phyloP scores from a whole-genome alignment of 139 green algal species.

The Chara braunii region DNA sequence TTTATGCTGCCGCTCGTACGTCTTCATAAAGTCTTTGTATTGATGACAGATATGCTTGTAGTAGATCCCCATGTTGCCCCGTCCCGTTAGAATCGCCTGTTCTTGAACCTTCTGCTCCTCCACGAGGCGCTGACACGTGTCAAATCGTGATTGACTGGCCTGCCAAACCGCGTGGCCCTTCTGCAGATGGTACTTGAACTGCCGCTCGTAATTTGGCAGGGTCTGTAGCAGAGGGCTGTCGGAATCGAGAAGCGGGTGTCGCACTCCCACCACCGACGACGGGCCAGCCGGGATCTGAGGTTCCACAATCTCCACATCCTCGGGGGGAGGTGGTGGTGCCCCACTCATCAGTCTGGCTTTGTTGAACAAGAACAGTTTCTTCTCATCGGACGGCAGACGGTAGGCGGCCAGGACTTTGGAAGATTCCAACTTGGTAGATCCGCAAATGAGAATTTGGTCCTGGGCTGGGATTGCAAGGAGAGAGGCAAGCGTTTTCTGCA shows the following conservation, averaged over 20 bases:
- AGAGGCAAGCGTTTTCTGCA: constrained; percentile 64
- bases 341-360: constrained; percentile 22
- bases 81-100: constrained; percentile 64
- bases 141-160: constrained; percentile 46
- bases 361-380: constrained; percentile 35
- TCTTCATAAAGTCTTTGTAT: constrained; percentile 54
- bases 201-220: constrained; percentile 73
- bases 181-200: constrained; percentile 64
- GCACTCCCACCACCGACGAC: background rate
- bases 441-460: constrained; percentile 78
- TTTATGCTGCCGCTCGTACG: constrained; percentile 39
- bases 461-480: constrained; percentile 57
- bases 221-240: constrained; percentile 62
- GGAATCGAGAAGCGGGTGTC: constrained; percentile 60
- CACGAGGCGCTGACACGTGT: constrained; percentile 58
- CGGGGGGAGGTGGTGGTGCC: background rate
- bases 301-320: constrained; percentile 12
- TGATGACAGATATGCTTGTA: constrained; percentile 63
- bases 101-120: constrained; percentile 60
- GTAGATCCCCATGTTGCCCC: constrained; percentile 81
- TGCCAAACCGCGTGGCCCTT: constrained; percentile 41
- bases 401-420: constrained; percentile 54
- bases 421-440: constrained; percentile 58
- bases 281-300: constrained; percentile 6
- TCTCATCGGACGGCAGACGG: constrained; percentile 48